Evolutionary conservation across 768 basidiomycete species (phyloP).

Genomic region (Fomitopsis pulvina): DNA sequence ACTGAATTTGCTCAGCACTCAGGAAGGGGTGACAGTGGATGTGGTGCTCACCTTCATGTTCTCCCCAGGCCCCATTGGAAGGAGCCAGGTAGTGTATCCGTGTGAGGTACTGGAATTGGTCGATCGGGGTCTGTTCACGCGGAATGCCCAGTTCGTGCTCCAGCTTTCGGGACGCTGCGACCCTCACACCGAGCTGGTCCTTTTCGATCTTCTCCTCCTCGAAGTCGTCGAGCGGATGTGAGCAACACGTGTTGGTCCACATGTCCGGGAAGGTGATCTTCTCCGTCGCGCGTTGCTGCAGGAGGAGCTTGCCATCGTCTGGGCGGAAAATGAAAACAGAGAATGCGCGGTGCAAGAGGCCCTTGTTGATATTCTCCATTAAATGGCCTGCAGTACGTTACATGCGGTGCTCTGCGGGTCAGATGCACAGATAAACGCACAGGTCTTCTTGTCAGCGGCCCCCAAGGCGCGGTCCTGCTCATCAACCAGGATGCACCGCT

Average conservation of each 20-base stretch:
- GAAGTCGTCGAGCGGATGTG: constrained; percentile 92
- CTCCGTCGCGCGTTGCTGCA: constrained; percentile 94
- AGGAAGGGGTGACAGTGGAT: background rate
- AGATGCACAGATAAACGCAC: constrained; percentile 37
- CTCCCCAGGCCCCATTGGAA: constrained; percentile 89
- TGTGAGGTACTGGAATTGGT: constrained; percentile 90
- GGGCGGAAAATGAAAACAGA: constrained; percentile 96
- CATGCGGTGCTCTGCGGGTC: background rate
- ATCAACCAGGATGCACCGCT: constrained; percentile 88
- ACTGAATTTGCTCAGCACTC: constrained; percentile 42
- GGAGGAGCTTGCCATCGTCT: constrained; percentile 83
- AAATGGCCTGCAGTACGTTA: constrained; percentile 64
- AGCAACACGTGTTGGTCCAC: constrained; percentile 99
- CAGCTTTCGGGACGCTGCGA: constrained; percentile 92
- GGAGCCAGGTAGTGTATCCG: constrained; percentile 97
- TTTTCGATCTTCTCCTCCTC: constrained; percentile 72
- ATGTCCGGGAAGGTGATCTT: constrained; percentile 99
- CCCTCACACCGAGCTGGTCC: constrained; percentile 75
- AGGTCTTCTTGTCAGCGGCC: constrained; percentile 93
- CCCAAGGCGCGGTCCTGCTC: constrained; percentile 82
- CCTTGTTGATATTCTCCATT: constrained; percentile 94
- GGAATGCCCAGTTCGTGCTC: constrained; percentile 97
- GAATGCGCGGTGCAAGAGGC: constrained; percentile 95
- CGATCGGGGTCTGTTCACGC: constrained; percentile 62
- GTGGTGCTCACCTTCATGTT: constrained; percentile 81